These are phyloP conservation scores for Penicillium nordicum DNA, from an alignment of 2,329 filamentous ascomycete genomes.

Conservation along the genomic window DNA sequence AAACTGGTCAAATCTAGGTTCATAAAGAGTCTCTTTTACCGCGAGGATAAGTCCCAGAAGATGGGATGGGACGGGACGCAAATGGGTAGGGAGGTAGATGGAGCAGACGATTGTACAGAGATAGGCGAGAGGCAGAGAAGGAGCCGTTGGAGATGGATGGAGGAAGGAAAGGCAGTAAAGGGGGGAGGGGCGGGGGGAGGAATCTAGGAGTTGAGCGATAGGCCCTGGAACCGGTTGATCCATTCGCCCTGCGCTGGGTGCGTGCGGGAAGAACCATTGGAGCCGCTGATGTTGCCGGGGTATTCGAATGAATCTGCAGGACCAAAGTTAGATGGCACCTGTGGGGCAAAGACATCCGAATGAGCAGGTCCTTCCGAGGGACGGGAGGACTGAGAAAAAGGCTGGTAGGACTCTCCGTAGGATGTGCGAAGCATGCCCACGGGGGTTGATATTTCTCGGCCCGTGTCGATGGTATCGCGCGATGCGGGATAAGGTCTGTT, in stretches of 20 bases:
- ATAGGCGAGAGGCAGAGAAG: neutral
- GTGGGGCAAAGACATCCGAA: slow-evolving; percentile 38
- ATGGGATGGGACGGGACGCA: neutral
- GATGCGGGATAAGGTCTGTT: slow-evolving; percentile 27
- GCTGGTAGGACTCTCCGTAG: slow-evolving; percentile 39
- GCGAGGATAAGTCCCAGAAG: neutral
- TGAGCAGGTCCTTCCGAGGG: slow-evolving; percentile 31
- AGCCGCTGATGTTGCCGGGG: slow-evolving; percentile 35
- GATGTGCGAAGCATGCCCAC: slow-evolving; percentile 32
- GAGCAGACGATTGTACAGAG: slow-evolving; percentile 1
- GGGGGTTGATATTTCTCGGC: slow-evolving; percentile 29
- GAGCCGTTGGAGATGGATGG: neutral
- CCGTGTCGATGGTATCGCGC: slow-evolving; percentile 30
- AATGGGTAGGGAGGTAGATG: neutral
- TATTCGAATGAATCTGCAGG: slow-evolving; percentile 40
- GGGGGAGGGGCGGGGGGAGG: neutral
- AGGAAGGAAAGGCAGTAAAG: neutral
- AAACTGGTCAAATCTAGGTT: slow-evolving; percentile 8
- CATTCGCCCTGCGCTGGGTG: slow-evolving; percentile 53
- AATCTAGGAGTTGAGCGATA: slow-evolving; percentile 63
- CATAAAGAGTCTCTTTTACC: slow-evolving; percentile 6
- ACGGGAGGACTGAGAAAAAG: slow-evolving; percentile 32
- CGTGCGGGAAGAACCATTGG: slow-evolving; percentile 30
- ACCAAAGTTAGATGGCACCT: slow-evolving; percentile 32
- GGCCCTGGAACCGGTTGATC: slow-evolving; percentile 63